These are phyloP conservation scores for Sarocladium kiliense DNA, from an alignment of 2,329 filamentous ascomycete species.

Conservation along the genomic window DNA sequence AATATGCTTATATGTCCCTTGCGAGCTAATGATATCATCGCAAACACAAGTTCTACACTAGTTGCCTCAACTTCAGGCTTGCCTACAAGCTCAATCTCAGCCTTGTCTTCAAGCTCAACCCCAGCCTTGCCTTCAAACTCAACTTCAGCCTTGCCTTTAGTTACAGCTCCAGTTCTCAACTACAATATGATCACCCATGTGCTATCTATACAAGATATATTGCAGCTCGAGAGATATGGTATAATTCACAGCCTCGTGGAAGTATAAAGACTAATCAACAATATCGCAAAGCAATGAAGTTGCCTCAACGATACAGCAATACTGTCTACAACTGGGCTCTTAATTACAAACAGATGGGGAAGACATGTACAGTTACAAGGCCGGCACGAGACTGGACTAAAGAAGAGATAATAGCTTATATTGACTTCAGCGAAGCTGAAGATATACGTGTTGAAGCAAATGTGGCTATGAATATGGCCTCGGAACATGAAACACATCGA, in stretches of 20 bases:
- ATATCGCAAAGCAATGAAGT: neutral
- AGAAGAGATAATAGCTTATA: neutral
- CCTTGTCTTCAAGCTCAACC: neutral
- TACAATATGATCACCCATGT: neutral
- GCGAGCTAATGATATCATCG: neutral
- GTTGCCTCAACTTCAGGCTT: neutral
- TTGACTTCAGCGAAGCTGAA: neutral
- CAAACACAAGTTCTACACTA: neutral
- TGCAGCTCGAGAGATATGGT: neutral
- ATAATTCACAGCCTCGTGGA: neutral
- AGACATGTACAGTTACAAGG: neutral
- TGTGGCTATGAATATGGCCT: neutral
- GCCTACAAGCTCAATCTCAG: neutral
- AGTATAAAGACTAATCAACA: neutral
- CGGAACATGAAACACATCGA: neutral
- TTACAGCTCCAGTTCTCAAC: neutral
- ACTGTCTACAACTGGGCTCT: neutral
- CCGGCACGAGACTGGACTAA: neutral
- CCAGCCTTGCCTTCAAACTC: neutral
- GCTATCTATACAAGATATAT: neutral
- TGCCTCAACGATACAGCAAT: neutral
- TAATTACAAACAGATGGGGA: neutral
- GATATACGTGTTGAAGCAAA: neutral
- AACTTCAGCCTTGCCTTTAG: neutral
- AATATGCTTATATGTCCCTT: neutral